Base-by-base conservation (phyloP, 2,329 filamentous ascomycete species). In the Diaporthe sp. region DNA sequence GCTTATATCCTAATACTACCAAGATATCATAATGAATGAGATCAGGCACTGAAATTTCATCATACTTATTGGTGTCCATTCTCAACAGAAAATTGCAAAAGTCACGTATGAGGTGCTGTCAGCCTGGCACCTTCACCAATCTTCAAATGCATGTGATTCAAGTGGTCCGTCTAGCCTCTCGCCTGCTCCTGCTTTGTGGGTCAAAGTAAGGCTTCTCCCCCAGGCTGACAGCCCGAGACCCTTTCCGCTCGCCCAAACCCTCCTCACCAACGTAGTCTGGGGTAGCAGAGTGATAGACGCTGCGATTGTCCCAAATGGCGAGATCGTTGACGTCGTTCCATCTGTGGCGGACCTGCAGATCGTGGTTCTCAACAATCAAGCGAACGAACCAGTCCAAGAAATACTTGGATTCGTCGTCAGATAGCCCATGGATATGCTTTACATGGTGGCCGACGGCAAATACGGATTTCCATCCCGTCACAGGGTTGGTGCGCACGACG, bases 271-370 rank as follows among this genome's bases (percentile, higher is more conserved):
- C 81, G 76, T 89, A 88, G 77, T 90, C 89, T 17, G 85, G 85
- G 0, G 88, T 91, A 0, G 88, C 89, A 2, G 86, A 85, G 76
- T 91, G 89, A 77, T 87, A 90, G 1, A 87, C 87, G n/a, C 84
- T 87, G 10, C 89, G 83, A 77, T 91, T 90, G 76, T 91, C 89
- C 89, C 89, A 91, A 76, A 91, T 89, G 1, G 88, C 89, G 79
- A 82, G 70, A 42, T 91, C 89, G 66, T 88, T 86, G 10, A 80
- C 80, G 58, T 84, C 81, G 74, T 83, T 77, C 87, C 86, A 88
- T 73, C 80, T 81, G 73, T 82, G 80, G 4, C 88, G 82, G 2
- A 90, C 87, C 80, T 91, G 89, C 57, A 90, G 80, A 77, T 90
- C 88, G 77, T 91, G 84, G 61, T 85, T 84, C 4, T 84, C 83